Percentiles rank a stretch among this genome's conserved stretches.
phyloP scores from a whole-genome alignment of 306 rosid genomes.

The Sesbania bispinosa region DNA sequence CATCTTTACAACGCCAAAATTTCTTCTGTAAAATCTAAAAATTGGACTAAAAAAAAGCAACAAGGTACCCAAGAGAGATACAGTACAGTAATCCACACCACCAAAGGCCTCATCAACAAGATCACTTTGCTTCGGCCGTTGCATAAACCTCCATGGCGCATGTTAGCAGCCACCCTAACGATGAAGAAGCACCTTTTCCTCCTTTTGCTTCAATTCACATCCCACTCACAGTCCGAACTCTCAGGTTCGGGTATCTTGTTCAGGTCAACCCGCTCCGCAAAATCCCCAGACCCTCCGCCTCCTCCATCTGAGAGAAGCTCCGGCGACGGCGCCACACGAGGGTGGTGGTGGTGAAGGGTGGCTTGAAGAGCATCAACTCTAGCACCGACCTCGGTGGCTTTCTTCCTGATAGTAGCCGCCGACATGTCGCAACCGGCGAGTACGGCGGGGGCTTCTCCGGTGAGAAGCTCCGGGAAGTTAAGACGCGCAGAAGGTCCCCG shows the following conservation, averaged over 20 bases:
- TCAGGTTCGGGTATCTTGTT: constrained; percentile 91
- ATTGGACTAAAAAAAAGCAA: neutral
- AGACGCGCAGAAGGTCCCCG: constrained; percentile 91
- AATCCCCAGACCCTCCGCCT: constrained; percentile 29
- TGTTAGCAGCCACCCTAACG: constrained; percentile 33
- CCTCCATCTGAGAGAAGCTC: constrained; percentile 28
- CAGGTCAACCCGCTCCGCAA: constrained; percentile 66
- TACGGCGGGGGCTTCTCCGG: constrained; percentile 29
- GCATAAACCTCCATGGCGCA: constrained; percentile 37
- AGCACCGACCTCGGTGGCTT: constrained; percentile 92
- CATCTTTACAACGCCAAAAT: constrained; percentile 68
- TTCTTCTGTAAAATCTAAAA: constrained; percentile 40
- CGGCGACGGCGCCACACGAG: constrained; percentile 17
- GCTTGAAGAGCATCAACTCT: constrained; percentile 82
- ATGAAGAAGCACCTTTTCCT: neutral
- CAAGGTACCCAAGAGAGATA: neutral
- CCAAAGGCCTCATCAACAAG: constrained; percentile 62
- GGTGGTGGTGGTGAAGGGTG: constrained; percentile 40
- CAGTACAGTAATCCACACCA: constrained; percentile 31
- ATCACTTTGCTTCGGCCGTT: constrained; percentile 58
- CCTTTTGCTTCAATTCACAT: constrained; percentile 25
- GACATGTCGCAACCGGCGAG: constrained; percentile 52
- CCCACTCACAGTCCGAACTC: constrained; percentile 61
- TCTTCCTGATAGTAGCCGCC: constrained; percentile 81
- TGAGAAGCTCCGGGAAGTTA: constrained; percentile 72